Conservation (phyloP, 805 yeast genomes). For the Yamadazyma akitaensis region DNA sequence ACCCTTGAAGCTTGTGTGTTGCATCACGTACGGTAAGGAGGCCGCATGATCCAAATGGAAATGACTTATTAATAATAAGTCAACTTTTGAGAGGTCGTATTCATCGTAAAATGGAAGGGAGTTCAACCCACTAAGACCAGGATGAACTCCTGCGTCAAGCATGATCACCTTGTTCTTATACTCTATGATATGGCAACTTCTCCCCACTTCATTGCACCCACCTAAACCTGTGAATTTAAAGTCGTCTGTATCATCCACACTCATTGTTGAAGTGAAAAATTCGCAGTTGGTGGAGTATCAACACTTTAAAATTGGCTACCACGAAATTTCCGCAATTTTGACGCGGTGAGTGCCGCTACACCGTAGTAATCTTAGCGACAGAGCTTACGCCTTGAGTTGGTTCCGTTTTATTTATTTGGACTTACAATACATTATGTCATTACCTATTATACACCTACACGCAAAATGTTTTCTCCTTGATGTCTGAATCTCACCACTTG, state of each 20-base stretch:
- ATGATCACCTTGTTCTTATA: constrained; percentile 92
- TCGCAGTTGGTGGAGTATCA: background rate
- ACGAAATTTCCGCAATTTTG: background rate
- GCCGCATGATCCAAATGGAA: constrained; percentile 99
- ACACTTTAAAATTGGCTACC: background rate
- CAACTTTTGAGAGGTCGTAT: constrained; percentile 84
- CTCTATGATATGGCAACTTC: constrained; percentile 90
- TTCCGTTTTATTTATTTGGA: background rate
- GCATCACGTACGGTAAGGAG: constrained; percentile 96
- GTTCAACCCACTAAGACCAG: constrained; percentile 85
- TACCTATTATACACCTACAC: constrained; percentile 56
- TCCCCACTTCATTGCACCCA: constrained; percentile 97
- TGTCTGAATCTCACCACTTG: constrained; percentile 86
- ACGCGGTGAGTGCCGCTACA: too few species aligned
- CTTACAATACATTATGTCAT: background rate
- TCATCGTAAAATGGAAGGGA: constrained; percentile 95
- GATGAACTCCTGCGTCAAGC: constrained; percentile 98
- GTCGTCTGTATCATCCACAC: constrained; percentile 33
- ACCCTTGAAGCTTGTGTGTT: constrained; percentile 90
- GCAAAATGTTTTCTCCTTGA: constrained; percentile 77
- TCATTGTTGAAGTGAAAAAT: constrained; percentile 3
- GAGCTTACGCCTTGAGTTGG: too few species aligned
- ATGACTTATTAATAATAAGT: constrained; percentile 82
- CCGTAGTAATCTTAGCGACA: too few species aligned
- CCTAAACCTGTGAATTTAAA: constrained; percentile 84